Conservation (phyloP, 2,329 filamentous ascomycete species). For the Cladosporium phlei region DNA sequence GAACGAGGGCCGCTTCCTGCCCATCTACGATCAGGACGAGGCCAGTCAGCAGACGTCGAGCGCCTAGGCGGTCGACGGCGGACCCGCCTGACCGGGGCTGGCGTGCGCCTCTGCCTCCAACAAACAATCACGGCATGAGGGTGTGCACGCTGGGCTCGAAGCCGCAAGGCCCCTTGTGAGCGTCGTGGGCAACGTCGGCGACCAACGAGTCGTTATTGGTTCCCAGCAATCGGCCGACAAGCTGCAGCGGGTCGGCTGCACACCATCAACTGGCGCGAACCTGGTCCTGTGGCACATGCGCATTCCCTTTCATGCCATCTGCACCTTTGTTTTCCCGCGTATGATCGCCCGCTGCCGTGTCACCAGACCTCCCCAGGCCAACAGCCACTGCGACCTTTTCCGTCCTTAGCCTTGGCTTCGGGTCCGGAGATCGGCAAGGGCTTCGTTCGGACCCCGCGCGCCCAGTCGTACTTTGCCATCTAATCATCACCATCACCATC, state of each 20-base stretch:
- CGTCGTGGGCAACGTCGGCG: constrained; percentile 6
- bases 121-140: constrained; percentile 11
- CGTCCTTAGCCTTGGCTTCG: not conserved
- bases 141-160: constrained; percentile 8
- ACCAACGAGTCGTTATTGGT: not conserved
- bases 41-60: constrained; percentile 28
- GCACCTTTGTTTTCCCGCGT: constrained; percentile 6
- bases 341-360: constrained; percentile 11
- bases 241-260: constrained; percentile 8
- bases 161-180: constrained; percentile 13
- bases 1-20: constrained; percentile 30
- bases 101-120: constrained; percentile 11
- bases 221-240: constrained; percentile 3
- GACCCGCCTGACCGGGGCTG: constrained; percentile 8
- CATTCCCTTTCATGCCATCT: constrained; percentile 8
- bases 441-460: no score
- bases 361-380: constrained; percentile 9
- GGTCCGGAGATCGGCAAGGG: constrained; percentile 13
- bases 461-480: no score
- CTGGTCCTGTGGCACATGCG: constrained; percentile 13
- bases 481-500: no score
- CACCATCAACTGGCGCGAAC: constrained; percentile 1
- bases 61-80: constrained; percentile 11
- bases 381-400: constrained; percentile 1
- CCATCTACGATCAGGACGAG: constrained; percentile 32